Percentiles rank a stretch among this genome's conserved stretches.
Evolutionary conservation across 768 basidiomycete genomes (phyloP).

Genomic region (Tricholoma flavovirens): DNA sequence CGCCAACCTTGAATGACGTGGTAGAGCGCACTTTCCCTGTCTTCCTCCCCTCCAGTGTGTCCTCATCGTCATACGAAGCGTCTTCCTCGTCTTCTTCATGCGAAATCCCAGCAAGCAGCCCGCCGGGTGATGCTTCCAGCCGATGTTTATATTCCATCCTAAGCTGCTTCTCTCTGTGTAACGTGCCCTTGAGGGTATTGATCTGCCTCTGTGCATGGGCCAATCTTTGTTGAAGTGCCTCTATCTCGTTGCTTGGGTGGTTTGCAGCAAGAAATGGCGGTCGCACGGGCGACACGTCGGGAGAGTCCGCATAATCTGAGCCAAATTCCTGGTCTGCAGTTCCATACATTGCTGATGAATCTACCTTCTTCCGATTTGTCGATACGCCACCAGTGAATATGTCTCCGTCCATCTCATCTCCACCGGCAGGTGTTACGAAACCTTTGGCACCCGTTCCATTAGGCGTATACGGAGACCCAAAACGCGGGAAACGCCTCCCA

Average conservation of each 20-base stretch:
- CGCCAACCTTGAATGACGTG: conserved; percentile 53
- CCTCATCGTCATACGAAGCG: conserved; percentile 36
- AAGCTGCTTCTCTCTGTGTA: conserved; percentile 80
- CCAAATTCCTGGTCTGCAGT: conserved; percentile 33
- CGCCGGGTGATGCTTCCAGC: conserved; percentile 38
- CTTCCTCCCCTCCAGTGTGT: conserved; percentile 33
- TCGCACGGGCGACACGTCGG: conserved; percentile 51
- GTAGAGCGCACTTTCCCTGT: conserved; percentile 29
- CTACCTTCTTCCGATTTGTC: conserved; percentile 53
- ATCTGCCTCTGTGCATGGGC: conserved; percentile 87
- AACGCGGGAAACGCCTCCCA: conserved; percentile 54
- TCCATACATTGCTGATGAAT: conserved; percentile 31
- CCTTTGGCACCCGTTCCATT: conserved; percentile 40
- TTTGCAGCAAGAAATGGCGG: conserved; percentile 62
- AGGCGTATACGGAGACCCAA: conserved; percentile 72
- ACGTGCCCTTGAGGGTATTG: conserved; percentile 69
- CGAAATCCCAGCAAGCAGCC: conserved; percentile 32
- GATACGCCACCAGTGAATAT: conserved; percentile 64
- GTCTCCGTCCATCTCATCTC: conserved; percentile 56
- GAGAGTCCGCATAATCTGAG: conserved; percentile 49
- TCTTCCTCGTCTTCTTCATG: conserved; percentile 41
- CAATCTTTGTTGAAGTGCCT: conserved; percentile 72
- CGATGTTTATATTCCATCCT: conserved; percentile 61
- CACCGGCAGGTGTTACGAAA: conserved; percentile 45
- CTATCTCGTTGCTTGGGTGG: conserved; percentile 76